A percentile compares a stretch with the other conserved stretches of the same genome.
phyloP scores from a whole-genome alignment of 768 basidiomycete genomes.

The Punctularia strigosozonata region DNA sequence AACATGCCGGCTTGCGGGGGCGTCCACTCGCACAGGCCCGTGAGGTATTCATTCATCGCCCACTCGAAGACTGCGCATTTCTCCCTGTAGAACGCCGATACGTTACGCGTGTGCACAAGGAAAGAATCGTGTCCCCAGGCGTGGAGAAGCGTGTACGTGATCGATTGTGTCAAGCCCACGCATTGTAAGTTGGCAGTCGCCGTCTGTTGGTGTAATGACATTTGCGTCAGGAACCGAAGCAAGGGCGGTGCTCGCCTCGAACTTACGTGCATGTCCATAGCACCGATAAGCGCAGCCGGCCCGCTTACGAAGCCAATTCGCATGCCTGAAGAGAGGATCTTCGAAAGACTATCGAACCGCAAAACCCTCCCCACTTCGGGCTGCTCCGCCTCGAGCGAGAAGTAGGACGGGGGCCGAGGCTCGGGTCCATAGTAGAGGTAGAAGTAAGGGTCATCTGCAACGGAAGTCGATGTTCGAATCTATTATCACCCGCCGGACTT shows the following conservation, averaged over 20 bases:
- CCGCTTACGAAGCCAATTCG: slow-evolving; percentile 76
- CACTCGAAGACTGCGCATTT: slow-evolving; percentile 72
- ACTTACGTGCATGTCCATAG: slow-evolving; percentile 62
- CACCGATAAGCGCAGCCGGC: slow-evolving; percentile 51
- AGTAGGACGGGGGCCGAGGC: slow-evolving; percentile 66
- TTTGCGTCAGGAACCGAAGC: not conserved
- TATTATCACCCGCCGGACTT: not conserved
- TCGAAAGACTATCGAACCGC: slow-evolving; percentile 85
- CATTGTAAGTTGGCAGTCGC: slow-evolving; percentile 55
- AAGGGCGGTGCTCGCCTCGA: slow-evolving; percentile 3
- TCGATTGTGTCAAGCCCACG: slow-evolving; percentile 51
- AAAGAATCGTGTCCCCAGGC: slow-evolving; percentile 76
- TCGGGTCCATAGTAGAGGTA: slow-evolving; percentile 63
- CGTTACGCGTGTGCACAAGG: slow-evolving; percentile 48
- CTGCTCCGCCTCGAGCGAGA: slow-evolving; percentile 60
- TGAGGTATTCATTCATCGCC: slow-evolving; percentile 67
- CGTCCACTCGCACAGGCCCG: slow-evolving; percentile 63
- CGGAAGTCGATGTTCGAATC: not conserved
- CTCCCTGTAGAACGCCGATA: slow-evolving; percentile 62
- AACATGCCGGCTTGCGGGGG: slow-evolving; percentile 80
- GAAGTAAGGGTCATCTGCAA: slow-evolving; percentile 68
- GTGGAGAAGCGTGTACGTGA: slow-evolving; percentile 44
- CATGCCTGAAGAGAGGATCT: slow-evolving; percentile 67
- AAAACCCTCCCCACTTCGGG: slow-evolving; percentile 67
- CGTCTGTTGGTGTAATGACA: slow-evolving; percentile 30